Conservation (phyloP, 1,284 basidiomycete species). For the Hypsizygus ulmarius region DNA sequence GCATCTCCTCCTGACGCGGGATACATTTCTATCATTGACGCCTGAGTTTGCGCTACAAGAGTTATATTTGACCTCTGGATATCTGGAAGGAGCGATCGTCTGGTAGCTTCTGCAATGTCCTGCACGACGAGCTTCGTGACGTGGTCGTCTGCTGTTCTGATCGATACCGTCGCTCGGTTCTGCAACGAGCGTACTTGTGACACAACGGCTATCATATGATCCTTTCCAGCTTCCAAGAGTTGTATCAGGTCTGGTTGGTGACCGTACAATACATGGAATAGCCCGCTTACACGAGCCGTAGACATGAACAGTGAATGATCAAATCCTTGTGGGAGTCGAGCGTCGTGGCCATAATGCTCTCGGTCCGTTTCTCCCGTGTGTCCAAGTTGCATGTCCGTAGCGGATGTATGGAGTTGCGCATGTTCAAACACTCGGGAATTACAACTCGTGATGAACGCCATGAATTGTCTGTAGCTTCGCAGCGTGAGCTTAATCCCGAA, state of each 20-base stretch:
- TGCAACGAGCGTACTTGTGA: too few relatives aligned
- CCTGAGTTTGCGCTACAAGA: too few relatives aligned
- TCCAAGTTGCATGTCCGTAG: constrained; percentile 9
- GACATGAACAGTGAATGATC: background rate
- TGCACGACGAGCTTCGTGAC: too few relatives aligned
- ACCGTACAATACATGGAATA: constrained; percentile 8
- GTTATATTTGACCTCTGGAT: too few relatives aligned
- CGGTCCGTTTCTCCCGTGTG: constrained; percentile 7
- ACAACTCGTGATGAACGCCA: constrained; percentile 12
- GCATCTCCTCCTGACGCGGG: too few relatives aligned
- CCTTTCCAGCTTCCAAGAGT: background rate
- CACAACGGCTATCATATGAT: background rate
- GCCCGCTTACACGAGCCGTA: constrained; percentile 6
- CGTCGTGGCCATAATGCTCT: constrained; percentile 11
- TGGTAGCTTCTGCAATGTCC: too few relatives aligned
- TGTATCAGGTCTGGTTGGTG: constrained; percentile 1
- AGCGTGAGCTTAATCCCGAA: constrained; percentile 11
- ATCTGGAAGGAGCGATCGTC: too few relatives aligned
- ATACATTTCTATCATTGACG: too few relatives aligned
- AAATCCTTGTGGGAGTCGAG: constrained; percentile 1
- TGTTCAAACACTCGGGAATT: constrained; percentile 4
- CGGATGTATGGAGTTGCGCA: background rate
- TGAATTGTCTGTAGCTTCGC: constrained; percentile 14
- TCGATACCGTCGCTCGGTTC: too few relatives aligned
- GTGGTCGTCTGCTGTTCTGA: too few relatives aligned